Conservation (phyloP, 768 basidiomycete species). For the Hydnum rufescens region DNA sequence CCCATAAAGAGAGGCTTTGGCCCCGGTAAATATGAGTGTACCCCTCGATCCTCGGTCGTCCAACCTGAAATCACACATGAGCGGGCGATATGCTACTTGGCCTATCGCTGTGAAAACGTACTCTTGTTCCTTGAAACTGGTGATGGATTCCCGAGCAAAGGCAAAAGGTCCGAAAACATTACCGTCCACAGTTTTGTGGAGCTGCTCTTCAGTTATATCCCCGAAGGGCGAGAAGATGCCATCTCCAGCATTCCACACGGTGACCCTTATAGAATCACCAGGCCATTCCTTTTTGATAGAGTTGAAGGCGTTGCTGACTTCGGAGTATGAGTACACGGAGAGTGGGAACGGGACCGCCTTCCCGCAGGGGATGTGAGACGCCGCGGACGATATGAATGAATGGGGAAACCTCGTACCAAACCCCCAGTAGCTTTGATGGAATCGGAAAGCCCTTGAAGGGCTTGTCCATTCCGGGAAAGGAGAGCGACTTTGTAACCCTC, state of each 20-base stretch:
- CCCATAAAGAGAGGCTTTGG: constrained; percentile 45
- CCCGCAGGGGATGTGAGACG: too few relatives aligned
- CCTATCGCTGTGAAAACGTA: background rate
- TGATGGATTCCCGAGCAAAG: constrained; percentile 41
- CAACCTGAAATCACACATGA: constrained; percentile 7
- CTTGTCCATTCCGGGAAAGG: constrained; percentile 36
- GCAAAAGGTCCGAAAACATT: constrained; percentile 39
- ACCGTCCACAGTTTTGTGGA: constrained; percentile 29
- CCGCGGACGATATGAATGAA: too few relatives aligned
- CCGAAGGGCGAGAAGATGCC: constrained; percentile 34
- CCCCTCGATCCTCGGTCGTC: constrained; percentile 33
- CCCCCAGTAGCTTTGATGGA: constrained; percentile 38
- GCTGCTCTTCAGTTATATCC: constrained; percentile 36
- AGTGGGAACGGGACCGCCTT: too few relatives aligned
- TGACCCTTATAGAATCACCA: constrained; percentile 32
- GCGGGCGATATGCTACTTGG: background rate
- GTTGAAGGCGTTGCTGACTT: constrained; percentile 26
- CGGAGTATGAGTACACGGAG: constrained; percentile 19
- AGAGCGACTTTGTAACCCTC: constrained; percentile 46
- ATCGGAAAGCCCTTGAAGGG: constrained; percentile 30
- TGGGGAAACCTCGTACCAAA: constrained; percentile 35
- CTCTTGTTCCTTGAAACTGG: constrained; percentile 32
- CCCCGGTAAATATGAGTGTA: constrained; percentile 51
- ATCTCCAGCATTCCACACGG: constrained; percentile 42
- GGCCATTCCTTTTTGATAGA: constrained; percentile 33